Base-by-base conservation (phyloP, 148 eudicot species). In the Nepenthes mirabilis region DNA sequence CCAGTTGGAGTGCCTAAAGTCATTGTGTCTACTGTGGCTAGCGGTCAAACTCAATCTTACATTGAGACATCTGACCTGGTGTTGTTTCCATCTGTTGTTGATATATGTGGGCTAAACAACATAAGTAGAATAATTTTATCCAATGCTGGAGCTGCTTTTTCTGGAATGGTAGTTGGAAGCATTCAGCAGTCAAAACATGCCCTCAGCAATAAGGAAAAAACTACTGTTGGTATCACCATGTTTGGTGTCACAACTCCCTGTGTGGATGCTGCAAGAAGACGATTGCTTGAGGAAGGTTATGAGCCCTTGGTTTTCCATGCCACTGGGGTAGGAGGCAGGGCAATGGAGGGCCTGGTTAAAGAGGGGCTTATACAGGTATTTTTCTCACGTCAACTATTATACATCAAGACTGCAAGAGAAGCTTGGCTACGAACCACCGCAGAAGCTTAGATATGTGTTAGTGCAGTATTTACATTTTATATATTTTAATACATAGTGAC, bases 211-310 rank as follows among this genome's bases (percentile, higher is more conserved):
- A 45, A 66, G 70, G 82, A 77, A 11, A 93, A 86, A 71, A 72
- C 83, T 49, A 81, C 80, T 47, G 84, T 93, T 65, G 99, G 95
- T 12, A 70, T 93, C 54, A 93, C 91, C 9, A 93, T 93, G 99
- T 93, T 93, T 73, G 99, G 99, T 49, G 91, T 93, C 65, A 93
- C 99, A 6, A 93, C 99, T 54, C 79, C 91, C 7, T 93, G 99
- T 73, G 99, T 84, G 47, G 82, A 76, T 66, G 87, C 89, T 69
- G 83, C 84, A 49, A 80, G 85, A 61, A 81, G 84, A 35, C 82
- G 86, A 79, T 71, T 93, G 76, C 35, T 67, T 47, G 75, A 83
- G 58, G 83, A 93, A 82, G 99, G 99, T 23, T 93, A 79, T 61
- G 99, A 93, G 73, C 71, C 91, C 47, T 68, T 93, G 80, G 83